These are phyloP conservation scores for Pyracantha coccinea DNA, from an alignment of 331 rosid genomes.

Conservation along the genomic window DNA sequence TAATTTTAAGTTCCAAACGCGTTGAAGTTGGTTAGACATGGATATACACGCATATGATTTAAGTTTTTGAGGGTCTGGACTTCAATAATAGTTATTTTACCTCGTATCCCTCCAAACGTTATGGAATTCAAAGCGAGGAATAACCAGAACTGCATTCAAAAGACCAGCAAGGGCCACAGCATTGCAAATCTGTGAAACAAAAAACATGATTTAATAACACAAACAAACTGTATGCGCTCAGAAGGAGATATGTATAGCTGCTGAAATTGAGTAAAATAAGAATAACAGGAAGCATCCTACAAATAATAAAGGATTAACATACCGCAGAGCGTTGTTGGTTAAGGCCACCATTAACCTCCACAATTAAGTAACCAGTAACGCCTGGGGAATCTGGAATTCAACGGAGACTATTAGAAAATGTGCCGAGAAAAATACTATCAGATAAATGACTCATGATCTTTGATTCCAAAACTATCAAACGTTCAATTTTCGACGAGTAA, in stretches of 20 bases:
- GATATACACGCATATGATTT: neutral
- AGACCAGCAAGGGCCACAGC: slow-evolving; percentile 98
- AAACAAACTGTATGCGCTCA: slow-evolving; percentile 4
- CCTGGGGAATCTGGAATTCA: slow-evolving; percentile 54
- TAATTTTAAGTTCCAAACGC: neutral
- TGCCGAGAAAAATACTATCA: neutral
- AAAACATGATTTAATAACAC: neutral
- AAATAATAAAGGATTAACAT: slow-evolving; percentile 12
- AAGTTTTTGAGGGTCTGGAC: neutral
- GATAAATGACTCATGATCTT: neutral
- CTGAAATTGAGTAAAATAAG: neutral
- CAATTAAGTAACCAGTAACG: slow-evolving; percentile 56
- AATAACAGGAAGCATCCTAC: neutral
- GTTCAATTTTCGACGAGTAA: neutral
- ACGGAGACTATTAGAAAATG: neutral
- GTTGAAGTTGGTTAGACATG: neutral
- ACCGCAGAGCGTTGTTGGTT: slow-evolving; percentile 99
- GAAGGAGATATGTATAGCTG: neutral
- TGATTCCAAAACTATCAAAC: neutral
- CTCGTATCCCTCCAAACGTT: slow-evolving; percentile 92
- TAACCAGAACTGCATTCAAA: slow-evolving; percentile 72
- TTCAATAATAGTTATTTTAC: slow-evolving; percentile 26
- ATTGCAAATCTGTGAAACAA: slow-evolving; percentile 68
- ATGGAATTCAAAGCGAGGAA: slow-evolving; percentile 86
- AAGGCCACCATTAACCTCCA: slow-evolving; percentile 98